These are phyloP conservation scores for Nemania abortiva DNA, from an alignment of 2,329 filamentous ascomycete species.

Conservation along the genomic window DNA sequence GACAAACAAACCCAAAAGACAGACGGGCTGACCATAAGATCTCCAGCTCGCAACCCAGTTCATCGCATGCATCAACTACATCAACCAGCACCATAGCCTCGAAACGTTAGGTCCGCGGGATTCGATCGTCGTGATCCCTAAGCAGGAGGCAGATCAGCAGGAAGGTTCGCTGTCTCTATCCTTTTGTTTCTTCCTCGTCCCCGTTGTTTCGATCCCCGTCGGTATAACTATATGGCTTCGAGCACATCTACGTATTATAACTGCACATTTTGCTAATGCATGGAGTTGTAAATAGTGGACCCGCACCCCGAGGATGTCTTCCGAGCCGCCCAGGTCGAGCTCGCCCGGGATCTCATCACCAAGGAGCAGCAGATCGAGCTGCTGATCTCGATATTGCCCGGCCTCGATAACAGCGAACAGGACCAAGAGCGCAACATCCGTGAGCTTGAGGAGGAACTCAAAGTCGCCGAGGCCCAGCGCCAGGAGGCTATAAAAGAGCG, in stretches of 20 bases:
- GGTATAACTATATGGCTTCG: not conserved
- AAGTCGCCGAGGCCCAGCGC: slow-evolving; percentile 71
- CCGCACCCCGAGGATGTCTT: slow-evolving; percentile 74
- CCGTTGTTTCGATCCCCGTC: not conserved
- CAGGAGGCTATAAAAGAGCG: slow-evolving; percentile 73
- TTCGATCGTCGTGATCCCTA: slow-evolving; percentile 66
- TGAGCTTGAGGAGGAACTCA: slow-evolving; percentile 74
- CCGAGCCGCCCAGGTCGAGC: slow-evolving; percentile 74
- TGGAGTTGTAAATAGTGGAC: slow-evolving; percentile 60
- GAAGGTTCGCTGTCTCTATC: slow-evolving; percentile 57
- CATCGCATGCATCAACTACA: slow-evolving; percentile 74
- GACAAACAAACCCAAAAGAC: not conserved
- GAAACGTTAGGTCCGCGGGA: slow-evolving; percentile 69
- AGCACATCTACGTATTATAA: not conserved
- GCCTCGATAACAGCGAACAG: slow-evolving; percentile 80
- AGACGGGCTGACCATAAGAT: slow-evolving; percentile 34
- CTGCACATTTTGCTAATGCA: slow-evolving; percentile 20
- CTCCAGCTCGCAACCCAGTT: slow-evolving; percentile 75
- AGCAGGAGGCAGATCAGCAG: slow-evolving; percentile 64
- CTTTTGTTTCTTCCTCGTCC: not conserved
- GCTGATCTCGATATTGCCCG: slow-evolving; percentile 79
- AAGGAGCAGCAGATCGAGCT: slow-evolving; percentile 88
- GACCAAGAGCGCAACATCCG: slow-evolving; percentile 78
- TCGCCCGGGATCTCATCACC: slow-evolving; percentile 80
- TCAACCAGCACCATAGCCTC: slow-evolving; percentile 76